Conservation (phyloP, 164 flowering plant species). For the Pachysandra terminalis region DNA sequence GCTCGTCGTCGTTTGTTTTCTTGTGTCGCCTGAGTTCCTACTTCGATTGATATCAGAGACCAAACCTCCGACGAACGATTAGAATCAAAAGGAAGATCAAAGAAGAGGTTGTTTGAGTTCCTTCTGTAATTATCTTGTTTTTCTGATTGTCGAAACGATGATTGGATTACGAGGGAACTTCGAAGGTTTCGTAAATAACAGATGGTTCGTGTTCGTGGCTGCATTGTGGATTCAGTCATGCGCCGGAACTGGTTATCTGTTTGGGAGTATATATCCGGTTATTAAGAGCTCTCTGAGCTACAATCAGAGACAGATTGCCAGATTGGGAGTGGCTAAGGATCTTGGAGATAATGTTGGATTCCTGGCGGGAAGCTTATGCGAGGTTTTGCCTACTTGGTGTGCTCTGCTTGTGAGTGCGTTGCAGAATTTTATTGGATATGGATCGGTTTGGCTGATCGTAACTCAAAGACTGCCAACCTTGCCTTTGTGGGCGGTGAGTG, state of each 20-base stretch:
- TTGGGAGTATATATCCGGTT: constrained; percentile 91
- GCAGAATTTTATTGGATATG: constrained; percentile 89
- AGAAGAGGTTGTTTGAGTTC: no score
- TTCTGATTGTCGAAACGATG: constrained; percentile 21
- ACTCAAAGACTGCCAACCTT: constrained; percentile 57
- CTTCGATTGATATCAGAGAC: no score
- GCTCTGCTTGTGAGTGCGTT: constrained; percentile 73
- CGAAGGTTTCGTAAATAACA: constrained; percentile 45
- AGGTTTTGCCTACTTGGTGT: constrained; percentile 85
- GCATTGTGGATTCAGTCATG: constrained; percentile 96
- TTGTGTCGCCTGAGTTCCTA: no score
- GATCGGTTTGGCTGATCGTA: constrained; percentile 88
- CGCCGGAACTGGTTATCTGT: constrained; percentile 88
- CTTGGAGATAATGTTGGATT: constrained; percentile 97
- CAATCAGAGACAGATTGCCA: constrained; percentile 80
- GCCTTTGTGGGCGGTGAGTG: constrained; percentile 96
- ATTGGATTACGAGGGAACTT: constrained; percentile 30
- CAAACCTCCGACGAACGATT: no score
- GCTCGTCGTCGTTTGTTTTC: no score
- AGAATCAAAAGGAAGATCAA: no score
- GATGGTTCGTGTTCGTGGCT: constrained; percentile 97
- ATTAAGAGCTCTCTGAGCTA: constrained; percentile 73
- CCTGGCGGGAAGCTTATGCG: constrained; percentile 73
- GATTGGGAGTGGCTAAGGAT: constrained; percentile 90
- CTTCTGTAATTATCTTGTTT: no score